phyloP scores from a whole-genome alignment of 495 filamentous ascomycete species.

The Cetradonia linearis region DNA sequence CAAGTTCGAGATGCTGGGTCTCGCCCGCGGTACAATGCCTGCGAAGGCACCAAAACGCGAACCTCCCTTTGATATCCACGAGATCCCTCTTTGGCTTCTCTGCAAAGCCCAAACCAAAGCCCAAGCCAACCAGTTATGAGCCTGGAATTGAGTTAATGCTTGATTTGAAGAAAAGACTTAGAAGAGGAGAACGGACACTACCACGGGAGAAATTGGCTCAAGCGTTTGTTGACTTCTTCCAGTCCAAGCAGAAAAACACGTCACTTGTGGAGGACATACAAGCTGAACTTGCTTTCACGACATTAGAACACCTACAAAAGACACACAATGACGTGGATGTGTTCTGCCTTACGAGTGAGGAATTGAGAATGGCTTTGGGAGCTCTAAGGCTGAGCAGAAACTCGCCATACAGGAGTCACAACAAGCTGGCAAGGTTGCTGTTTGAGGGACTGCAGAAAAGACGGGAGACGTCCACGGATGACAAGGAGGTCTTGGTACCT shows the following conservation, averaged over 20 bases:
- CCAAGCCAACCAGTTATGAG: conserved; percentile 45
- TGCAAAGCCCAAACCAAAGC: conserved; percentile 40
- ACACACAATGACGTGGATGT: conserved; percentile 30
- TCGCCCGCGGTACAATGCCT: conserved; percentile 5
- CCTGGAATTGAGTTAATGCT: conserved; percentile 52
- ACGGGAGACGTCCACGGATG: conserved; percentile 27
- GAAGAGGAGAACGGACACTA: conserved; percentile 46
- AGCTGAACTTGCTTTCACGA: conserved; percentile 36
- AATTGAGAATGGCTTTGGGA: conserved; percentile 38
- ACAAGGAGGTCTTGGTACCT: conserved; percentile 27
- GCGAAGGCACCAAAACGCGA: not conserved
- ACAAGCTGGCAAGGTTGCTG: conserved; percentile 45
- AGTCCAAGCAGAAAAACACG: conserved; percentile 37
- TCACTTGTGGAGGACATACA: conserved; percentile 55
- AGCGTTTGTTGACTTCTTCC: conserved; percentile 57
- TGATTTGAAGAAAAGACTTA: conserved; percentile 36
- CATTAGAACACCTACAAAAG: conserved; percentile 50
- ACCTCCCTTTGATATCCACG: conserved; percentile 24
- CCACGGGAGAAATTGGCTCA: conserved; percentile 45
- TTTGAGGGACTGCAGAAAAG: conserved; percentile 41
- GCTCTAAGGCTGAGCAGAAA: conserved; percentile 25
- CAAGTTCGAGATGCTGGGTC: conserved; percentile 21
- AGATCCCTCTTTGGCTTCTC: conserved; percentile 51
- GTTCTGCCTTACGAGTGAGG: conserved; percentile 38
- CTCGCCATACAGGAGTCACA: conserved; percentile 35